Evolutionary conservation across 306 rosid genomes (phyloP).

Genomic region (Lathyrus aphaca): DNA sequence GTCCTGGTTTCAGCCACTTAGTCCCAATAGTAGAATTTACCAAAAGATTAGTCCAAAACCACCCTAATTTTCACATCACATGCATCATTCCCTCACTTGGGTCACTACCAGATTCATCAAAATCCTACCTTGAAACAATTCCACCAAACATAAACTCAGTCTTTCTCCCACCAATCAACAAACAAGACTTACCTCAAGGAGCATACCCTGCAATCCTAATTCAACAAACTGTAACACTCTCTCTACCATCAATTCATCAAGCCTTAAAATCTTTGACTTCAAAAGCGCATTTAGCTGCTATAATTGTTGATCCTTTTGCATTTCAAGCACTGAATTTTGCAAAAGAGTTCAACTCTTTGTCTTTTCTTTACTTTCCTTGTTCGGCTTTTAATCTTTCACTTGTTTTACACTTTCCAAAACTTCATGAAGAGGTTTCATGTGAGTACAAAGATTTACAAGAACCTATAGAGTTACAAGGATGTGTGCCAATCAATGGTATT

Average conservation of each 20-base stretch:
- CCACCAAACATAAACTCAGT: conserved; percentile 49
- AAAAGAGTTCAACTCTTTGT: conserved; percentile 34
- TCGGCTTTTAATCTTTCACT: conserved; percentile 28
- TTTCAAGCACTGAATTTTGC: conserved; percentile 37
- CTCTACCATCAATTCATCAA: conserved; percentile 36
- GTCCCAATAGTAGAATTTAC: conserved; percentile 48
- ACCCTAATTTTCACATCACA: conserved; percentile 43
- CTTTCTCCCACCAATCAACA: conserved; percentile 46
- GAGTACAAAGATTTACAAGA: conserved; percentile 32
- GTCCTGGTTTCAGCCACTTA: conserved; percentile 49
- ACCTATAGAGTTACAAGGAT: conserved; percentile 41
- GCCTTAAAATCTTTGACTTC: conserved; percentile 31
- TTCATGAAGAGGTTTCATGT: conserved; percentile 35
- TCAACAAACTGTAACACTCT: conserved; percentile 33
- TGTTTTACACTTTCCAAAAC: background rate
- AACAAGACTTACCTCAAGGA: conserved; percentile 36
- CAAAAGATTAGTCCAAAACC: conserved; percentile 33
- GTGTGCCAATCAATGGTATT: conserved; percentile 29
- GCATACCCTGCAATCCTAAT: conserved; percentile 14
- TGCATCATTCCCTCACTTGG: conserved; percentile 54
- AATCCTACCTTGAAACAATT: conserved; percentile 44
- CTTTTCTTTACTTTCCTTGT: conserved; percentile 39
- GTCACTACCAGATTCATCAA: conserved; percentile 35
- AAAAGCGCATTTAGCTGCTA: conserved; percentile 24
- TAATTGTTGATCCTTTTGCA: conserved; percentile 40